These are phyloP conservation scores for Phialophora chinensis DNA, from an alignment of 2,329 filamentous ascomycete species.

Conservation along the genomic window DNA sequence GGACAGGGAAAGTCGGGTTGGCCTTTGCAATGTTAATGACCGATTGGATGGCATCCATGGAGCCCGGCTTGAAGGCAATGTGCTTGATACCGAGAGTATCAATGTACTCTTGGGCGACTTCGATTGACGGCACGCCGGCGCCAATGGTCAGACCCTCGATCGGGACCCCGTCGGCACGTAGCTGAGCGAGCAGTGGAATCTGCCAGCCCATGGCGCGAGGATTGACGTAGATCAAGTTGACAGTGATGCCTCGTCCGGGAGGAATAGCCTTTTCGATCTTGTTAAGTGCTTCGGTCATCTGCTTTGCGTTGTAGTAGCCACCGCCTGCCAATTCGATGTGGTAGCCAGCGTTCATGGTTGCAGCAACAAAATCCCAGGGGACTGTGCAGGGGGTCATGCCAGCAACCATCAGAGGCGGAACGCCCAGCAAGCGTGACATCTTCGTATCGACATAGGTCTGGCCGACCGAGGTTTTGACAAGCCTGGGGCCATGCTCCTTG, in stretches of 20 bases:
- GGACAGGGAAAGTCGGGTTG: constrained; percentile 91
- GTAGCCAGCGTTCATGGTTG: constrained; percentile 94
- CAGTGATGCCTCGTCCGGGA: constrained; percentile 81
- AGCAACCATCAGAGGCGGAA: constrained; percentile 86
- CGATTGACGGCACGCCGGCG: constrained; percentile 90
- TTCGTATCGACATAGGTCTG: constrained; percentile 95
- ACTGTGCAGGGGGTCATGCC: constrained; percentile 94
- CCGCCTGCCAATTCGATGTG: constrained; percentile 89
- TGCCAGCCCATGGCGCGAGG: constrained; percentile 91
- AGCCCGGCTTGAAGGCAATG: constrained; percentile 93
- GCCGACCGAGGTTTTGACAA: constrained; percentile 87
- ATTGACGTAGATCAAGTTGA: constrained; percentile 91
- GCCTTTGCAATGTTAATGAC: constrained; percentile 93
- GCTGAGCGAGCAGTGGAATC: constrained; percentile 79
- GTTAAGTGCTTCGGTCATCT: constrained; percentile 79
- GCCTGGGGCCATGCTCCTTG: constrained; percentile 90
- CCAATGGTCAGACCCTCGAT: constrained; percentile 93
- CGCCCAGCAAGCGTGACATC: constrained; percentile 84
- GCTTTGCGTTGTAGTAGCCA: constrained; percentile 83
- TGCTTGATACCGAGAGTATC: constrained; percentile 90
- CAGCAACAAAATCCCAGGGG: constrained; percentile 87
- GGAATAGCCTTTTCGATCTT: constrained; percentile 87
- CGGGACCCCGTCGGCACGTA: constrained; percentile 83
- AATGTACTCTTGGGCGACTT: constrained; percentile 92
- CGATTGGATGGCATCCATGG: constrained; percentile 82